Base-by-base conservation (phyloP, 2,329 filamentous ascomycete genomes). In the Penicillium sp. region DNA sequence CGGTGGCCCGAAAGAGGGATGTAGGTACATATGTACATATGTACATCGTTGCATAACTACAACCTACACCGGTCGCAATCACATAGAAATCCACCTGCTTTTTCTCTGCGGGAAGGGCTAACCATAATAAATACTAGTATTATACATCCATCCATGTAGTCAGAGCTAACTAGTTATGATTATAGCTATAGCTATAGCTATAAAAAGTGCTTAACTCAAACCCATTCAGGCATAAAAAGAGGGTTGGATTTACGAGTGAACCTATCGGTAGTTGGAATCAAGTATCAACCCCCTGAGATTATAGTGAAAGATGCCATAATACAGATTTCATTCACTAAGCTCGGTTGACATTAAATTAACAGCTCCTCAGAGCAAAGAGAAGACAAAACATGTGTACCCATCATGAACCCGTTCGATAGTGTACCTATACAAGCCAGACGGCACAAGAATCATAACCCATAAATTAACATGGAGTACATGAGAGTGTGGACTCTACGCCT, bases 391-490 rank as follows among this genome's bases (percentile, higher is more conserved):
- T 34, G 23, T 36, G 41, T 43, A 47, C 34, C 40, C 53, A 50
- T 56, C 41, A 54, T 45, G 50, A 58, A 55, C 54, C 43, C 50
- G 58, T 34, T 56, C 60, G 43, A 55, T 57, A 50, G 60, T 59
- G 60, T 65, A 65, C 61, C 53, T 56, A 19, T 56, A 53, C 49
- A 64, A 58, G 50, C 54, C 61, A 57, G 57, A 43, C 41, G 39
- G 50, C 33, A 57, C 55, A 47, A 50, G 46, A 47, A 57, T 57
- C 62, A 50, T 60, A 61, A 61, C 52, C 58, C 59, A 57, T 58
- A 41, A 48, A 58, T 57, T 39, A 52, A 47, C 43, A 36, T 10
- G n/a, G 39, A 36, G 27, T 33, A 33, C 31, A 40, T 15, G 15
- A n/a, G 25, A 55, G 27, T 25, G 29, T n/a, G 23, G 19, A 47